A percentile compares a stretch with the other conserved stretches of the same genome.
These are phyloP conservation scores for Zasmidium cellare DNA, from an alignment of 2,329 filamentous ascomycete species.

Conservation along the genomic window DNA sequence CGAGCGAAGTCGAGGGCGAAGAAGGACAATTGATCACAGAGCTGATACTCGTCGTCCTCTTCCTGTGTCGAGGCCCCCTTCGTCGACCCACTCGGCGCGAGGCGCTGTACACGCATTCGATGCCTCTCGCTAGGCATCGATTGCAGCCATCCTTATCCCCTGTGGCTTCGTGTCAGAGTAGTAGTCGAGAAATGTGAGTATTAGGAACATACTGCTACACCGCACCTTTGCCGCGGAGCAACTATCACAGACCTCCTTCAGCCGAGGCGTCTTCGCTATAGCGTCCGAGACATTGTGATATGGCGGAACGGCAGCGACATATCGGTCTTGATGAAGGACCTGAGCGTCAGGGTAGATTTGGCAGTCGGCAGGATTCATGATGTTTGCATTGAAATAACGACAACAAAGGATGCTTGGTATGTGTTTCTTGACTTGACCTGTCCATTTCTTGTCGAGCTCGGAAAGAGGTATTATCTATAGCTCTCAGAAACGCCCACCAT, in stretches of 20 bases:
- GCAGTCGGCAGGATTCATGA: too few relatives aligned
- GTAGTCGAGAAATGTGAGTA: too few relatives aligned
- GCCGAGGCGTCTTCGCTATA: background rate
- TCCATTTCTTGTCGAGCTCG: too few relatives aligned
- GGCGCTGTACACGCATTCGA: slow-evolving; percentile 24
- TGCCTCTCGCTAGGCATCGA: slow-evolving; percentile 20
- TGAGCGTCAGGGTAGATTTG: too few relatives aligned
- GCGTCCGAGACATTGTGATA: too few relatives aligned
- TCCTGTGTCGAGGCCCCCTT: slow-evolving; percentile 4
- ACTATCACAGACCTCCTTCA: slow-evolving; percentile 22
- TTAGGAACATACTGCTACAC: slow-evolving; percentile 10
- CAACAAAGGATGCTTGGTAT: too few relatives aligned
- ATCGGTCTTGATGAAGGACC: too few relatives aligned
- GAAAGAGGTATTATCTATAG: too few relatives aligned
- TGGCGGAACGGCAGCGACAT: too few relatives aligned
- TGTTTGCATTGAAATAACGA: too few relatives aligned
- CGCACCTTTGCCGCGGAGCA: slow-evolving; percentile 22
- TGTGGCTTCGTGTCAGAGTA: background rate
- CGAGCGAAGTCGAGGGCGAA: background rate
- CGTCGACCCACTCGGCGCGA: slow-evolving; percentile 26
- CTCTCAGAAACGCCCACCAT: too few relatives aligned
- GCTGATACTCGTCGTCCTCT: background rate
- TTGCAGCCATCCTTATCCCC: slow-evolving; percentile 21
- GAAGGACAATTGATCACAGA: background rate
- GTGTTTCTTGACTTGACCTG: too few relatives aligned